These are phyloP conservation scores for Trifolium repens DNA, from an alignment of 306 rosid genomes.

Conservation along the genomic window DNA sequence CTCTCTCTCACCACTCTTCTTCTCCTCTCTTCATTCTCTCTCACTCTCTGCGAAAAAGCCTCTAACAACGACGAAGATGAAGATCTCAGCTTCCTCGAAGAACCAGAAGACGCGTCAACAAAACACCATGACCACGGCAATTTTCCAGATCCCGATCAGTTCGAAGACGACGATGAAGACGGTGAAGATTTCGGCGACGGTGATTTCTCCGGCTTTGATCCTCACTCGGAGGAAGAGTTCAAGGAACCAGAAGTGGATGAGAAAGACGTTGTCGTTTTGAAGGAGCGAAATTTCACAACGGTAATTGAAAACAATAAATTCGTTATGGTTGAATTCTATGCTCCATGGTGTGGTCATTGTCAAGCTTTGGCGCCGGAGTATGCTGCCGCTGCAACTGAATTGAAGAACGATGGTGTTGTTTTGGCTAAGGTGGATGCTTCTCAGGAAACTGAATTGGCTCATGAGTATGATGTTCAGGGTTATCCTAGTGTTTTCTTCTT, in stretches of 20 bases:
- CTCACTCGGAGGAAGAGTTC: conserved; percentile 45
- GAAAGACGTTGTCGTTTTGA: conserved; percentile 83
- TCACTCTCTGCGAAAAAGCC: conserved; percentile 44
- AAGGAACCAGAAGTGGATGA: conserved; percentile 74
- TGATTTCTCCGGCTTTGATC: conserved; percentile 66
- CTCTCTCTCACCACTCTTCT: conserved; percentile 63
- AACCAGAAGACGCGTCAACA: conserved; percentile 48
- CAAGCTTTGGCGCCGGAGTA: conserved; percentile 89
- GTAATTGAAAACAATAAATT: conserved; percentile 65
- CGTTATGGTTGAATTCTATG: conserved; percentile 94
- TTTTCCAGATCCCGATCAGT: conserved; percentile 58
- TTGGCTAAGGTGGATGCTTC: conserved; percentile 94
- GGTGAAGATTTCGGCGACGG: conserved; percentile 60
- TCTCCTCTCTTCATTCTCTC: conserved; percentile 59
- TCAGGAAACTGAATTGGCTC: conserved; percentile 78
- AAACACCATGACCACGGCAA: conserved; percentile 5
- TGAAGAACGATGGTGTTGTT: conserved; percentile 69
- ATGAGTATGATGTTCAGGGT: conserved; percentile 85
- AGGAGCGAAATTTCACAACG: conserved; percentile 78
- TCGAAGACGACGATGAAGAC: conserved; percentile 42
- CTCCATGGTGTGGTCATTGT: conserved; percentile 99
- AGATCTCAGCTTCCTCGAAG: conserved; percentile 95
- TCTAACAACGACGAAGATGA: conserved; percentile 48
- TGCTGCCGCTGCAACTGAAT: conserved; percentile 89
- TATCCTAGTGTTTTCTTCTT: conserved; percentile 81